Percentiles rank a stretch among this genome's conserved stretches.
Conservation (phyloP, 2,329 filamentous ascomycete genomes). For the Sclerotinia minor region DNA sequence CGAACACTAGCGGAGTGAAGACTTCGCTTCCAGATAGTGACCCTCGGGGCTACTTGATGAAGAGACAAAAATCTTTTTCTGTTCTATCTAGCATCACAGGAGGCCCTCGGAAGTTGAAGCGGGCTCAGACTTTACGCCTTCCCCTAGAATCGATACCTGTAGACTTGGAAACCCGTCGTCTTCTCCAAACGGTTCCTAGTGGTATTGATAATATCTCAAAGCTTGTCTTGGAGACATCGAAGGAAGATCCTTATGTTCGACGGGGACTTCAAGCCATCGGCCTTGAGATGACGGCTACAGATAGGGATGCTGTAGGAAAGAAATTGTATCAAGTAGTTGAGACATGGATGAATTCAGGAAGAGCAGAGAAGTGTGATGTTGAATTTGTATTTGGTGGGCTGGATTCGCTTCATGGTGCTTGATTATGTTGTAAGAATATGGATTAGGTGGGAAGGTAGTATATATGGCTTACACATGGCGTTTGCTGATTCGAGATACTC, state of each 20-base stretch:
- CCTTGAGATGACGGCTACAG: constrained; percentile 26
- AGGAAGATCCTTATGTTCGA: constrained; percentile 33
- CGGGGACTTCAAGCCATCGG: constrained; percentile 30
- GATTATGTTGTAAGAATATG: neutral
- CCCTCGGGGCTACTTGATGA: constrained; percentile 41
- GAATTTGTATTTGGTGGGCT: constrained; percentile 33
- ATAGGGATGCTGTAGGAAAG: constrained; percentile 22
- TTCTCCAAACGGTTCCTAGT: constrained; percentile 29
- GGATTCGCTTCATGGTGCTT: constrained; percentile 16
- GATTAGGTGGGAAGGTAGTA: neutral
- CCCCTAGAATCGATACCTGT: constrained; percentile 38
- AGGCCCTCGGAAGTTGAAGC: constrained; percentile 29
- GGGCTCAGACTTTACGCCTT: constrained; percentile 36
- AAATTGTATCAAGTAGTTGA: constrained; percentile 30
- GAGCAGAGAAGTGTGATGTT: constrained; percentile 26
- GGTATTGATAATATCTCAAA: constrained; percentile 26
- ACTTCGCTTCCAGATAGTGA: constrained; percentile 38
- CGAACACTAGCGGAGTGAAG: constrained; percentile 27
- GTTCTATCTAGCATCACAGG: constrained; percentile 25
- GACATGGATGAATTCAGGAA: constrained; percentile 29
- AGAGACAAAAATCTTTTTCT: constrained; percentile 34
- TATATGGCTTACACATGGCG: constrained; percentile 12
- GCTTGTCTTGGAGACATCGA: constrained; percentile 15
- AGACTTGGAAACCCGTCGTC: constrained; percentile 30
- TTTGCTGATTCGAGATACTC: constrained; percentile 21